Percentiles rank a stretch among this genome's conserved stretches.
These are phyloP conservation scores for Cyberlindnera americana DNA, from an alignment of 805 yeast genomes.

Conservation along the genomic window DNA sequence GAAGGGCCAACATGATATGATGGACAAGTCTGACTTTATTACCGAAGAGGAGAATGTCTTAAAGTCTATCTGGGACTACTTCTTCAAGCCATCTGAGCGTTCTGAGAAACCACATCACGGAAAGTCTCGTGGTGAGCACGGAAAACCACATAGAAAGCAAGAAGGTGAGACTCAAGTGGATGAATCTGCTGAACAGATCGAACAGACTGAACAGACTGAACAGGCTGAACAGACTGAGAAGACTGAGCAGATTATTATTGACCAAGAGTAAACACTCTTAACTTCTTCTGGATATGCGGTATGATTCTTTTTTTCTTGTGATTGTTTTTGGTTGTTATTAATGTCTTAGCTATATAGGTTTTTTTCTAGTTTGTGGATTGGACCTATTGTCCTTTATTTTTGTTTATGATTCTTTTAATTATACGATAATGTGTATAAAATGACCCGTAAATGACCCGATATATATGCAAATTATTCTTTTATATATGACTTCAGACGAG, in stretches of 20 bases:
- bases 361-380: no score
- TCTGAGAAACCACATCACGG: neutral
- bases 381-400: no score
- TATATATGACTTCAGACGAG: conserved; percentile 1
- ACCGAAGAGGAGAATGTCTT: neutral
- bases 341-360: no score
- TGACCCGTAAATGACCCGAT: no score
- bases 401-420: neutral
- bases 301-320: neutral
- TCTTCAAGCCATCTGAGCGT: conserved; percentile 3
- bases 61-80: conserved; percentile 1
- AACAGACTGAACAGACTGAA: neutral
- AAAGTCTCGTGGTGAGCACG: neutral
- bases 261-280: neutral
- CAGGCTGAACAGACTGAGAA: neutral
- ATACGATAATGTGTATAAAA: no score
- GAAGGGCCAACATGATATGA: neutral
- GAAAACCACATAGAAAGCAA: neutral
- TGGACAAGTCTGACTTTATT: neutral
- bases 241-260: no score
- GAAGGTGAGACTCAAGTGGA: neutral
- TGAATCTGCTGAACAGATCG: no score
- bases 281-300: neutral
- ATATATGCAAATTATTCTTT: no score
- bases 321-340: neutral